Evolutionary conservation across 208 protist species (phyloP), one percentile per base, ranked within the genome.

Genomic region (Wallacemonas sp.): DNA sequence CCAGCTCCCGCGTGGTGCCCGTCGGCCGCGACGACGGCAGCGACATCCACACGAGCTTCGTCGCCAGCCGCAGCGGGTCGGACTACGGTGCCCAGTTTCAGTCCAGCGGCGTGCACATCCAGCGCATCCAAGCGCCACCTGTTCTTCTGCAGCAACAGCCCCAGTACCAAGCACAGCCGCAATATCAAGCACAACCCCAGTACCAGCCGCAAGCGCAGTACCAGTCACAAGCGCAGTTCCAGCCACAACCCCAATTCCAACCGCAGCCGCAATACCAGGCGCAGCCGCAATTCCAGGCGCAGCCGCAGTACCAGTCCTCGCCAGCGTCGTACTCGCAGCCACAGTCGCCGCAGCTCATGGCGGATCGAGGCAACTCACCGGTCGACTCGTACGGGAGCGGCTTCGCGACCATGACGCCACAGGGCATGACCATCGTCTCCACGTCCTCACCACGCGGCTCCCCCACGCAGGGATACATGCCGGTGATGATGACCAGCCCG

Each of bases 111-210:
- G 16, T 59, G 26, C 5, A 20, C 31, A 59, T 59, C 20, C 52
- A 59, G 31, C 26, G 39, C 18, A n/a, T 59, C 3, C 52, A 59
- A 25, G 31, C 52, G 3, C 52, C 52, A 14, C 11, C 44, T 7
- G 26, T 22, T 28, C 25, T 64, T n/a, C 54, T 49, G 7, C 49
- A 70, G 36, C 38, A 54, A 14, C 70, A 49, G 23, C 65, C 36
- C 10, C 42, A 48, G n/a, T n/a, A n/a, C n/a, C n/a, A 66, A 20
- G 39, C 52, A 25, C 50, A 65, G 26, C 55, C 42, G n/a, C 55
- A 63, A 12, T 38, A 23, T 7, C 57, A 73, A 16, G 41, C 59
- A 55, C 57, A 72, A 36, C 1, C 11, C 26, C 70, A 61, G 28
- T 31, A 23, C 31, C 62, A 62, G 29, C 71, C 59, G 4, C 4